Percentiles rank a stretch among this genome's conserved stretches.
These are phyloP conservation scores for Piper longum DNA, from an alignment of 164 flowering plant species.

Conservation along the genomic window DNA sequence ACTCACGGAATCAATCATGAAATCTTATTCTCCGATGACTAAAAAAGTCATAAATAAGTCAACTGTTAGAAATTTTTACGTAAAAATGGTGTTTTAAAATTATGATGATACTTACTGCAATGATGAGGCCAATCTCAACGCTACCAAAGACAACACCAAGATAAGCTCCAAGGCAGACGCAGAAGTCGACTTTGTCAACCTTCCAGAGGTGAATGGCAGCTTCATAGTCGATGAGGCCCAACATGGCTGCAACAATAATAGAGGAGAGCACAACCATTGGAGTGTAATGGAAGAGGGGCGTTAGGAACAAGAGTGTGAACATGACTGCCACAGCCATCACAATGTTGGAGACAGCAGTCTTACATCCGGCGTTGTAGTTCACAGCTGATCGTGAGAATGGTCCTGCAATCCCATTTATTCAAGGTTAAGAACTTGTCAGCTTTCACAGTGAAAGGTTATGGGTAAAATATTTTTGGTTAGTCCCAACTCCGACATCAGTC, in stretches of 20 bases:
- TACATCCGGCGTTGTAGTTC: conserved; percentile 74
- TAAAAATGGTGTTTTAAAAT: too few relatives aligned
- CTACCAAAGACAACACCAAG: conserved; percentile 41
- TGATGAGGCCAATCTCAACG: conserved; percentile 41
- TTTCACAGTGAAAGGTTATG: too few relatives aligned
- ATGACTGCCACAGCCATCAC: conserved; percentile 66
- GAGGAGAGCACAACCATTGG: conserved; percentile 65
- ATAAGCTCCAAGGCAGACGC: conserved; percentile 45
- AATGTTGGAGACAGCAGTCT: conserved; percentile 60
- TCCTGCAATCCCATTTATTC: conserved; percentile 20
- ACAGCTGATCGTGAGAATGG: conserved; percentile 69
- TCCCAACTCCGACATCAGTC: too few relatives aligned
- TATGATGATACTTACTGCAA: conserved; percentile 29
- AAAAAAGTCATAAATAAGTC: too few relatives aligned
- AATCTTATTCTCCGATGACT: too few relatives aligned
- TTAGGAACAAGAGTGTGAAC: conserved; percentile 49
- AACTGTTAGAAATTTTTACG: too few relatives aligned
- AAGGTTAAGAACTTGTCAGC: too few relatives aligned
- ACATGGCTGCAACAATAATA: conserved; percentile 58
- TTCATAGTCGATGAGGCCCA: conserved; percentile 57
- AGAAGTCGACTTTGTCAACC: conserved; percentile 56
- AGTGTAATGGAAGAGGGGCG: conserved; percentile 68
- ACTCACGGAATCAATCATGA: too few relatives aligned
- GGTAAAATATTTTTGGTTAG: too few relatives aligned
- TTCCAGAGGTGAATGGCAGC: conserved; percentile 52